phyloP scores from a whole-genome alignment of 2,329 filamentous ascomycete species.

The Aspergillus calidoustus region DNA sequence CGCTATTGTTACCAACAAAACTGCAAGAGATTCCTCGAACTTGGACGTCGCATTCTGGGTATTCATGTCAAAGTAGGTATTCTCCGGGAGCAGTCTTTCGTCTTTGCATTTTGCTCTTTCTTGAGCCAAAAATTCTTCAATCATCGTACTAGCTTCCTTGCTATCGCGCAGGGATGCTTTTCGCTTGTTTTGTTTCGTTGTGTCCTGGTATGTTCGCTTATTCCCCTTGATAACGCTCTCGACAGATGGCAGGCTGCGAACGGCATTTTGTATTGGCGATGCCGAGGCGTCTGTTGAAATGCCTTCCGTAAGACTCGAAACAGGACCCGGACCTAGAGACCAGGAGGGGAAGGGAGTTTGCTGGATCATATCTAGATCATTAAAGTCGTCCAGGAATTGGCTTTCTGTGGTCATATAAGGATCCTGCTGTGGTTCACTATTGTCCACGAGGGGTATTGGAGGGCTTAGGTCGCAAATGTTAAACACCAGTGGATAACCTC shows the following conservation, averaged over 20 bases:
- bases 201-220: not conserved
- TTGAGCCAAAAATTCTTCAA: conserved; percentile 4
- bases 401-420: conserved; percentile 5
- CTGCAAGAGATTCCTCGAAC: conserved; percentile 2
- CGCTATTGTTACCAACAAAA: conserved; percentile 8
- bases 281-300: conserved; percentile 5
- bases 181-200: conserved; percentile 5
- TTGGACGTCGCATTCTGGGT: conserved; percentile 3
- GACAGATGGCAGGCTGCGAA: conserved; percentile 3
- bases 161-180: not conserved
- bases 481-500: not conserved
- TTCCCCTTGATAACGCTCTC: not conserved
- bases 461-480: conserved; percentile 1
- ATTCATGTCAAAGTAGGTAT: not conserved
- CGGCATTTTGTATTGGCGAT: not conserved
- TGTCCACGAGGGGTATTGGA: not conserved
- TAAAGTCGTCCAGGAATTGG: not conserved
- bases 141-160: not conserved
- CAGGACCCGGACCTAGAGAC: conserved; percentile 1
- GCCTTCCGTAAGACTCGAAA: conserved; percentile 2
- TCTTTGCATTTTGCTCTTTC: conserved; percentile 5
- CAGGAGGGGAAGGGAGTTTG: conserved; percentile 1
- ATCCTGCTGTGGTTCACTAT: no score
- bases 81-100: conserved; percentile 1
- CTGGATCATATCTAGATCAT: not conserved